These are phyloP conservation scores for Picochlorum sp. DNA, from an alignment of 139 green algal genomes.

Conservation along the genomic window DNA sequence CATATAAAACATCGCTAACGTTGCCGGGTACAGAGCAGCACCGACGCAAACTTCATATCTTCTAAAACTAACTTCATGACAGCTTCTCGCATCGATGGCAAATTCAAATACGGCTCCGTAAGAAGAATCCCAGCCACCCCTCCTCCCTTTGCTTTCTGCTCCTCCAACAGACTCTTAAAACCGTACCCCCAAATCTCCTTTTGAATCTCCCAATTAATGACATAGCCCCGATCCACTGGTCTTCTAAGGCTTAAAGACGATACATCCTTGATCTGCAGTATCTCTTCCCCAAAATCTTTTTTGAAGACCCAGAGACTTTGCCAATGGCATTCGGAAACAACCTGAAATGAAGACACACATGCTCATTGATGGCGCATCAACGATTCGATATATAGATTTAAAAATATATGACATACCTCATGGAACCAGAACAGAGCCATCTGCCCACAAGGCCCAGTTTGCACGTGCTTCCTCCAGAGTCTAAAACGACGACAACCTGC, in stretches of 20 bases:
- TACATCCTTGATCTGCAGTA: constrained; percentile 57
- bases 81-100: constrained; percentile 48
- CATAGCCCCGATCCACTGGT: constrained; percentile 73
- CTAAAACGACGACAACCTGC: constrained; percentile 54
- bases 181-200: constrained; percentile 59
- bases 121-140: constrained; percentile 51
- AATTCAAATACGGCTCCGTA: constrained; percentile 76
- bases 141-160: background rate
- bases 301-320: constrained; percentile 60
- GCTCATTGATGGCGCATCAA: background rate
- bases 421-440: background rate
- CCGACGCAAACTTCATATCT: constrained; percentile 58
- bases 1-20: constrained; percentile 43
- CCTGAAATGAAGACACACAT: constrained; percentile 33
- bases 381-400: background rate
- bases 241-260: constrained; percentile 52
- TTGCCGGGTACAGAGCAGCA: constrained; percentile 43
- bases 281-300: constrained; percentile 45
- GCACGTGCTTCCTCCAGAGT: constrained; percentile 62
- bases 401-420: background rate
- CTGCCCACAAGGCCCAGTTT: constrained; percentile 52
- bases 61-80: constrained; percentile 72
- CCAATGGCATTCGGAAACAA: constrained; percentile 74
- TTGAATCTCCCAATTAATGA: constrained; percentile 78
- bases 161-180: constrained; percentile 17